Evolutionary conservation across 371 early-diverging fungal genomes (phyloP), one percentile per base, ranked within the genome.

Genomic region (Mortierella sp.): DNA sequence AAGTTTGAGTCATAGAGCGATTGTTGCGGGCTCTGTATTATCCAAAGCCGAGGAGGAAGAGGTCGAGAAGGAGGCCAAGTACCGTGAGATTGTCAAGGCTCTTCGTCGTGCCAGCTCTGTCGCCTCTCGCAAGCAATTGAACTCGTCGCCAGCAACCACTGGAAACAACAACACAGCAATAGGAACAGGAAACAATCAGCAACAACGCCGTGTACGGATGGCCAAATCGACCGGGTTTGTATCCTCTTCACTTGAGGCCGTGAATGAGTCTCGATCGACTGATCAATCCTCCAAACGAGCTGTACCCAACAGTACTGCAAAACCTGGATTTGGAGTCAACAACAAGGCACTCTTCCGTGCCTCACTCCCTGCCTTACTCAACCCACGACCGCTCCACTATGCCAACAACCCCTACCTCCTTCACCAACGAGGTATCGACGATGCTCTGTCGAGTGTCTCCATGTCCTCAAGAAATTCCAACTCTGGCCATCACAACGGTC

Each of bases 31-130:
- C 3, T 44, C 72, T 6, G 14, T 10, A 10, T 38, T 58, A 14
- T 80, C 76, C 28, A 75, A 58, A 50, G 52, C 21, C 6, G 73
- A 70, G 31, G 38, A 72, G 14, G 77, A 73, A 21, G 83, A 83
- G 38, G 77, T 77, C 19, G 72, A 76, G 44, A 72, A 73, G 19
- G 83, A 79, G 52, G 80, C 77, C 44, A 83, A 83, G 77, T 83
- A 83, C 54, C 73, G 83, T 9, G 83, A 83, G 63, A 83, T 83
- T 31, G 83, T 83, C 47, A 79, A 74, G 19, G 83, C 83, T 7
- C 77, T 83, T 10, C 76, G 80, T 47, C 76, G 80, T 3, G 83
- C 83, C 6, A 76, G 74, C 38, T 77, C 83, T 0, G 77, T 83
- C 8, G 83, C 77, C 10, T 73, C 83, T 16, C 73, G 75, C 16